phyloP scores from a whole-genome alignment of 2,329 filamentous ascomycete species.

The Chaetomiaceae sp. region DNA sequence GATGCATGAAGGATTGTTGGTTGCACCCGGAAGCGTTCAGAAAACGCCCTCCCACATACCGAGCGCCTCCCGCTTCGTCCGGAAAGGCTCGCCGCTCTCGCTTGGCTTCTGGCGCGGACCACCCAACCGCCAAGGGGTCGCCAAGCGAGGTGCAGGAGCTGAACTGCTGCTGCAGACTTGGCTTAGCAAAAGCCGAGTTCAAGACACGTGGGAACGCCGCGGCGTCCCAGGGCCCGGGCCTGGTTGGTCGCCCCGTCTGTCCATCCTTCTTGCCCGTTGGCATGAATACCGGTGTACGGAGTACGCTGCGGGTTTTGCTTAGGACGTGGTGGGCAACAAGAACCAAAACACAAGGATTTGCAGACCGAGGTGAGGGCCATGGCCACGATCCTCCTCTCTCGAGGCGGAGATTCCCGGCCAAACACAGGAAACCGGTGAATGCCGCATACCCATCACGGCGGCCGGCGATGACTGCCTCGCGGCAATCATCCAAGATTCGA shows the following conservation, averaged over 20 bases:
- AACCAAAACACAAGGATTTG: too few species aligned
- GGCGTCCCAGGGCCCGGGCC: slow-evolving; percentile 2
- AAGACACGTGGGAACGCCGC: slow-evolving; percentile 13
- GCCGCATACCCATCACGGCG: not conserved
- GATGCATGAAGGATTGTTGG: slow-evolving; percentile 18
- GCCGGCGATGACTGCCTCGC: not conserved
- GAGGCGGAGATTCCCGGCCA: slow-evolving; percentile 1
- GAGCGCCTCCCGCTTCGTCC: not conserved
- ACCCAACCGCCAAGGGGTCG: not conserved
- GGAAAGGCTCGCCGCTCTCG: not conserved
- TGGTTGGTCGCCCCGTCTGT: slow-evolving; percentile 2
- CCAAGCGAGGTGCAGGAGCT: slow-evolving; percentile 17
- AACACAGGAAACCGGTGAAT: slow-evolving; percentile 5
- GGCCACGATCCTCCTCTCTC: slow-evolving; percentile 8
- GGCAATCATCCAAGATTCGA: slow-evolving; percentile 14
- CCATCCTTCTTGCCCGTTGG: too few species aligned
- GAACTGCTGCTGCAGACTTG: slow-evolving; percentile 3
- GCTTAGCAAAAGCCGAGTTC: slow-evolving; percentile 14
- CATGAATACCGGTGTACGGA: too few species aligned
- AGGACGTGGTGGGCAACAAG: too few species aligned
- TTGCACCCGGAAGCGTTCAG: slow-evolving; percentile 1
- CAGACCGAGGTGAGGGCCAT: slow-evolving; percentile 10
- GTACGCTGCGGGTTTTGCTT: too few species aligned
- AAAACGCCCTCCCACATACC: not conserved
- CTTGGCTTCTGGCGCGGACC: too few species aligned